A percentile compares a stretch with the other conserved stretches of the same genome.
These are phyloP conservation scores for Herpetomonas tarakana DNA, from an alignment of 208 protist genomes.

Conservation along the genomic window DNA sequence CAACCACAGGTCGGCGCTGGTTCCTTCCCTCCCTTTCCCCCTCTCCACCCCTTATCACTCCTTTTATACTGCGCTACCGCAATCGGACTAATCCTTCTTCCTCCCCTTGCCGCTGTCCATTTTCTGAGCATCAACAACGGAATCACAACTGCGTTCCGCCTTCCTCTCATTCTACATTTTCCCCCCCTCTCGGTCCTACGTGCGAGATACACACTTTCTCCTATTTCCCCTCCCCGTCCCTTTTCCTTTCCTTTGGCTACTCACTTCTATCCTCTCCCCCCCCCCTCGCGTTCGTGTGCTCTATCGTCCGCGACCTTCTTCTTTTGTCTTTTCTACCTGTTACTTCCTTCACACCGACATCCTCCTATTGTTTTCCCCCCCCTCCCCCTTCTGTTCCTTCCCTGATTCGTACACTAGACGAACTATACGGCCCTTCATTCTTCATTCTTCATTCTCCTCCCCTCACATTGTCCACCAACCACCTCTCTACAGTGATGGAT, in stretches of 20 bases:
- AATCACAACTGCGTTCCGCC: not conserved
- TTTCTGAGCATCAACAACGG: too few species aligned
- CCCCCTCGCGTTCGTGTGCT: not conserved
- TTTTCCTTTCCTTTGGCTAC: not conserved
- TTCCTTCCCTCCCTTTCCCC: too few species aligned
- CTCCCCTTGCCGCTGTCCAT: too few species aligned
- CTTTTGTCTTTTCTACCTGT: not conserved
- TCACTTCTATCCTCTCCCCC: not conserved
- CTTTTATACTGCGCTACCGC: too few species aligned
- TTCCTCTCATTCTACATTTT: not conserved
- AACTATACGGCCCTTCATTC: too few species aligned
- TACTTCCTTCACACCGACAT: not conserved
- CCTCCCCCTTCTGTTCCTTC: not conserved
- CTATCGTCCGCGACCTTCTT: slow-evolving; percentile 1
- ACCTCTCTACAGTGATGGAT: too few species aligned
- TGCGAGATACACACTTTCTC: slow-evolving; percentile 3
- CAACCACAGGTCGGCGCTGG: too few species aligned
- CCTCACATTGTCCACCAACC: too few species aligned
- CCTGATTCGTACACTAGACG: not conserved
- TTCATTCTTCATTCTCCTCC: too few species aligned
- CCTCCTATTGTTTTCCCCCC: not conserved
- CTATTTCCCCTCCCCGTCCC: too few species aligned
- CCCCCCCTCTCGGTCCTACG: not conserved
- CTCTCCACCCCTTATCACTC: too few species aligned
- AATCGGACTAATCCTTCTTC: too few species aligned